Evolutionary conservation across 1,284 basidiomycete species (phyloP), one percentile per base, ranked within the genome.

Genomic region (Athelia sp.): DNA sequence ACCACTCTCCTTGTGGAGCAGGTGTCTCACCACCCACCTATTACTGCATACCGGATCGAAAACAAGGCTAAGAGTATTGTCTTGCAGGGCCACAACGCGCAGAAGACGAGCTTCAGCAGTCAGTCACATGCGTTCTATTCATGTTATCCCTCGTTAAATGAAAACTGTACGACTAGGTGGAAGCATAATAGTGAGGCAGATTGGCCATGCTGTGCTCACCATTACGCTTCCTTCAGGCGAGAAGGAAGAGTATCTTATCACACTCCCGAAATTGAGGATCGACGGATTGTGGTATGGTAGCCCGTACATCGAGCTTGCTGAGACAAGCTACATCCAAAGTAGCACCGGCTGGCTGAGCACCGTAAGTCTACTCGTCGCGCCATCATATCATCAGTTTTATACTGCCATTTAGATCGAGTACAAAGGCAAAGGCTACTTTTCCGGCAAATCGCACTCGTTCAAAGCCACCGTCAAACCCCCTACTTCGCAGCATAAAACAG

Each of bases 341-440:
- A 87, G 86, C 40, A 82, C 87, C 11, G 89, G 89, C 24, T 85
- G 78, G 71, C 67, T 79, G 21, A 78, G 84, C 15, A 76, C 78
- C 47, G 79, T 87, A 61, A 57, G 73, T 54, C 31, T 29, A 35
- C 19, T 22, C 2, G 31, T 14, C 1, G 15, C 10, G 43, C 13
- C 6, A 14, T n/a, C 29, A 40, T 2, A 36, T 22, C 13, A 23
- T 31, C 23, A 11, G 3, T 3, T 15, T 22, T 8, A 48, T 23
- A 29, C 15, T 19, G 23, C 2, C 46, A 19, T 15, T n/a, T 49
- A 80, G 76, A 85, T 94, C 64, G 89, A 93, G 59, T 98, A 97
- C 79, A 90, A 93, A 61, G 96, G 95, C 69, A 93, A 93, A 62
- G 96, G 92, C 31, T 98, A 95, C 74, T 94, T 98, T 64, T 82